Evolutionary conservation across 345 rosid genomes (phyloP).

Genomic region (Salix brachista): DNA sequence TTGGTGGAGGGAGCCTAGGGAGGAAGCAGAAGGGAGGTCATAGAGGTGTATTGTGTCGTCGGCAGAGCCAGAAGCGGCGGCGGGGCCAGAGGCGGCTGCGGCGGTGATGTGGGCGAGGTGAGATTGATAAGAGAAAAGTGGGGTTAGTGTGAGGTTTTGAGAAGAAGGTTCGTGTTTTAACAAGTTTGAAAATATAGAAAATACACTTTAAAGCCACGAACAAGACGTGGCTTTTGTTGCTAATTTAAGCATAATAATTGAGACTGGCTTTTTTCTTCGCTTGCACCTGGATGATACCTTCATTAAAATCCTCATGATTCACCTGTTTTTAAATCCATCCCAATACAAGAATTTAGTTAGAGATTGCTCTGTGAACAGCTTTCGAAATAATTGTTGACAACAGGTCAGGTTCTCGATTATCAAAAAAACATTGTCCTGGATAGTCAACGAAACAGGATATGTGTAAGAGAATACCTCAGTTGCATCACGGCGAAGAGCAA

Average conservation of each 20-base stretch:
- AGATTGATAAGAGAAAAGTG: conserved; percentile 84
- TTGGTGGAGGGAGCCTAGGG: conserved; percentile 72
- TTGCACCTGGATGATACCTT: conserved; percentile 98
- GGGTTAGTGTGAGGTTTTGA: conserved; percentile 49
- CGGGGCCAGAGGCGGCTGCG: conserved; percentile 72
- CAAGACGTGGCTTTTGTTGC: background rate
- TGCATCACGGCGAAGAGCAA: conserved; percentile 96
- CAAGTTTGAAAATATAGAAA: too few relatives aligned
- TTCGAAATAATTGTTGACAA: background rate
- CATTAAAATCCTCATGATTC: conserved; percentile 96
- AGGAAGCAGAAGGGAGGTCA: conserved; percentile 73
- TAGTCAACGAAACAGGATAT: background rate
- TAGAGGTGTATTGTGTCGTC: conserved; percentile 84
- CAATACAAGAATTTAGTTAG: background rate
- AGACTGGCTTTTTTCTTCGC: conserved; percentile 99
- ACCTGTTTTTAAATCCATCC: conserved; percentile 48
- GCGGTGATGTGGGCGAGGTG: conserved; percentile 76
- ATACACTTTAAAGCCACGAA: background rate
- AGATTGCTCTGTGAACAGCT: too few relatives aligned
- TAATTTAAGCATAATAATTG: conserved; percentile 75
- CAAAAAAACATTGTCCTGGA: background rate
- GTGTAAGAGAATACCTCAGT: conserved; percentile 61
- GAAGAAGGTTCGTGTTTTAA: conserved; percentile 22
- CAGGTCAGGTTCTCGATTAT: background rate
- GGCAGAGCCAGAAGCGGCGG: conserved; percentile 76